Evolutionary conservation across 1,284 basidiomycete species (phyloP).

Genomic region (Anthracocystis panici-leucophaei): DNA sequence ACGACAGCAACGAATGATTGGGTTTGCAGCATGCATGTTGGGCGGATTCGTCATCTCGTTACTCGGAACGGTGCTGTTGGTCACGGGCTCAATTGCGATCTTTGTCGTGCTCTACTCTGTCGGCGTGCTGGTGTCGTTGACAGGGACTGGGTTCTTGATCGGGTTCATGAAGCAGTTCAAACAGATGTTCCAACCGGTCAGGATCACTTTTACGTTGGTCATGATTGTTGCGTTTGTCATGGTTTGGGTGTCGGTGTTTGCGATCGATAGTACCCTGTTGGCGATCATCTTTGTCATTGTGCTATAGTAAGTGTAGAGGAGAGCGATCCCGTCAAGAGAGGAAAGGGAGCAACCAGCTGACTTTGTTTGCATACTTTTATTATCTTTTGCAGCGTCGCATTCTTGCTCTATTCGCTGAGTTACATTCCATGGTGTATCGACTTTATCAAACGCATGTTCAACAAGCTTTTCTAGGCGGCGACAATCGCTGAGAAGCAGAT

Average conservation of each 20-base stretch:
- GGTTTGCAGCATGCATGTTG: conserved; percentile 71
- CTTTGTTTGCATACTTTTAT: neutral
- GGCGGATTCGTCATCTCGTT: conserved; percentile 75
- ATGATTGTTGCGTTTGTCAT: conserved; percentile 74
- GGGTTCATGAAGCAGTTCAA: conserved; percentile 58
- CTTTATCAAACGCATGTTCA: conserved; percentile 59
- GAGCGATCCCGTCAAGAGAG: no score
- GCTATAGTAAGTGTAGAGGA: conserved; percentile 53
- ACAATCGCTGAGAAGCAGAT: neutral
- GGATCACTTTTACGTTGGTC: conserved; percentile 83
- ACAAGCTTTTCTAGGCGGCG: conserved; percentile 44
- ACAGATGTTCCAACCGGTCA: conserved; percentile 93
- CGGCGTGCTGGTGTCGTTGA: conserved; percentile 83
- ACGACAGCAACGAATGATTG: conserved; percentile 60
- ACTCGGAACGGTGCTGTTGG: conserved; percentile 82
- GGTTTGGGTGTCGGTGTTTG: conserved; percentile 66
- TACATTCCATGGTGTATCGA: conserved; percentile 58
- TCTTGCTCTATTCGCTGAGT: conserved; percentile 50
- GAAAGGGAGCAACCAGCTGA: neutral
- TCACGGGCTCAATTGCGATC: conserved; percentile 77
- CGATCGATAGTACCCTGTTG: conserved; percentile 48
- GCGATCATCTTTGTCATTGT: conserved; percentile 62
- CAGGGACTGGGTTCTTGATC: conserved; percentile 73
- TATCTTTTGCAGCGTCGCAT: conserved; percentile 30
- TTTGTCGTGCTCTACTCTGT: conserved; percentile 88